phyloP scores from a whole-genome alignment of 208 protist species.

The Naegleria gruberi region DNA sequence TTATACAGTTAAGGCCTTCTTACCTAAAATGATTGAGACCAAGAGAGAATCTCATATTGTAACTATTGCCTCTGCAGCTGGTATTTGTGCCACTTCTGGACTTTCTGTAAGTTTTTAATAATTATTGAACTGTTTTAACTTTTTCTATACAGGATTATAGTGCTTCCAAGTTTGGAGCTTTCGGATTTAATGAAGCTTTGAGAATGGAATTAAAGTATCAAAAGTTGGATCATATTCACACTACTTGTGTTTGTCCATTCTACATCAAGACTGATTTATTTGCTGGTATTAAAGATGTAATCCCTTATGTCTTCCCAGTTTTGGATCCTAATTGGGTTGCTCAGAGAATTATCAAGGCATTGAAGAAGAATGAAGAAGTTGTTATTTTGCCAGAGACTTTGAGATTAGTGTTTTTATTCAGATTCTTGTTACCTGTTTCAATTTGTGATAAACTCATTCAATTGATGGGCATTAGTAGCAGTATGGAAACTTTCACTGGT shows the following conservation, averaged over 20 bases:
- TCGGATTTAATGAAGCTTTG: constrained; percentile 31
- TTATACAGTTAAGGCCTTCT: constrained; percentile 41
- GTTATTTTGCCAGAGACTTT: not conserved
- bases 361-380: not conserved
- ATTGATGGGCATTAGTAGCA: not conserved
- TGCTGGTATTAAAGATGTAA: not conserved
- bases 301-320: not conserved
- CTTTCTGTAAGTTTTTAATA: not conserved
- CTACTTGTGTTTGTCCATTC: constrained; percentile 2
- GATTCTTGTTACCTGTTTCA: not conserved
- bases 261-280: constrained; percentile 8
- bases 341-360: not conserved
- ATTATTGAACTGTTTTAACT: not conserved
- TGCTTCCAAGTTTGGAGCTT: constrained; percentile 38
- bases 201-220: not conserved
- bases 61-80: constrained; percentile 31
- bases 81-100: not conserved
- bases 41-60: constrained; percentile 32
- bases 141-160: constrained; percentile 34
- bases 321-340: constrained; percentile 3
- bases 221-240: not conserved
- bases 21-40: constrained; percentile 38
- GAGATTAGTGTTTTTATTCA: not conserved
- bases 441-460: not conserved
- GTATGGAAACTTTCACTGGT: not conserved